phyloP scores from a whole-genome alignment of 2,329 filamentous ascomycete species.

The Aspergillus sp. region DNA sequence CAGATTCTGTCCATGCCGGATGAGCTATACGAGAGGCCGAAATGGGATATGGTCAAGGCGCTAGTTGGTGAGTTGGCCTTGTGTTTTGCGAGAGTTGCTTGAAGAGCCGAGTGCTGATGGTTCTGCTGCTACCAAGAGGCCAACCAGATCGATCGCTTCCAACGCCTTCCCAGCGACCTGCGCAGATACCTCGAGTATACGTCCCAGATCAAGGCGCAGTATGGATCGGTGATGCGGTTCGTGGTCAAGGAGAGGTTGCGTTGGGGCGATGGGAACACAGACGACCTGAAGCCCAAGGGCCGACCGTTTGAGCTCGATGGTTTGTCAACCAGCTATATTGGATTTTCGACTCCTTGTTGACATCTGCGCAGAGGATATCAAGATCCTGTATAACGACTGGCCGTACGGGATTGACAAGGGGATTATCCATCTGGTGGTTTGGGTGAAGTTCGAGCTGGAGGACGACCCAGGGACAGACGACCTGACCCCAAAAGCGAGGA shows the following conservation, averaged over 20 bases:
- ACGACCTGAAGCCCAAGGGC: slow-evolving; percentile 22
- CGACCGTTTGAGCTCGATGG: slow-evolving; percentile 27
- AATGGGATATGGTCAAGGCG: slow-evolving; percentile 60
- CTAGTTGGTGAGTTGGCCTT: slow-evolving; percentile 43
- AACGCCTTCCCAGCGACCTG: slow-evolving; percentile 65
- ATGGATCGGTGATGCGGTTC: slow-evolving; percentile 72
- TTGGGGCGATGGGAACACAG: slow-evolving; percentile 49
- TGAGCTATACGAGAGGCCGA: slow-evolving; percentile 49
- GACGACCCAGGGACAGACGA: slow-evolving; percentile 59
- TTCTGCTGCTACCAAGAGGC: slow-evolving; percentile 28
- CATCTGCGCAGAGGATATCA: slow-evolving; percentile 52
- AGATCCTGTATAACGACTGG: slow-evolving; percentile 83
- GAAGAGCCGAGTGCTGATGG: neutral
- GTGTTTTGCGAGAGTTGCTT: slow-evolving; percentile 1
- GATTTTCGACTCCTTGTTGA: neutral
- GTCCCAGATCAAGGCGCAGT: slow-evolving; percentile 51
- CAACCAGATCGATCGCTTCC: slow-evolving; percentile 68
- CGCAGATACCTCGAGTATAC: slow-evolving; percentile 67
- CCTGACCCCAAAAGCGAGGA: slow-evolving; percentile 54
- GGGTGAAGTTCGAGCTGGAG: slow-evolving; percentile 78
- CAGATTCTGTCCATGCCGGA: slow-evolving; percentile 63
- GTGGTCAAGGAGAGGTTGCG: slow-evolving; percentile 59
- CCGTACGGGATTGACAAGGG: slow-evolving; percentile 73
- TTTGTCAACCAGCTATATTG: no score
- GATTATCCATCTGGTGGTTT: slow-evolving; percentile 80